phyloP scores from a whole-genome alignment of 768 basidiomycete genomes.

The Leccinum boreale region DNA sequence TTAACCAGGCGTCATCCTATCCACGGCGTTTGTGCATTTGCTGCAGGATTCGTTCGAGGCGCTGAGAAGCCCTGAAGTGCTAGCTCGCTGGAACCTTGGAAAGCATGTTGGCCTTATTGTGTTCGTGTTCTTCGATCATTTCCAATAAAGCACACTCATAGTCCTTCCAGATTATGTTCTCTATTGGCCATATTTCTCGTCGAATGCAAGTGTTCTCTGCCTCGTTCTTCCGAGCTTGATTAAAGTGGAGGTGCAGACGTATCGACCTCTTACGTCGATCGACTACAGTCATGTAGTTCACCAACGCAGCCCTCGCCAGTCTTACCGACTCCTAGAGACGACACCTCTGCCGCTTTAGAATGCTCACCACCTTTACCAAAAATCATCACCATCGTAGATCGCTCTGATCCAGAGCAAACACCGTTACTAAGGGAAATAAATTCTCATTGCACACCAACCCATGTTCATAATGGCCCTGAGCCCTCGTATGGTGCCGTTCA shows the following conservation, averaged over 20 bases:
- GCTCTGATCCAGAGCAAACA: slow-evolving; percentile 14
- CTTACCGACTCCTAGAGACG: slow-evolving; percentile 24
- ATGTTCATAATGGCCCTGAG: background rate
- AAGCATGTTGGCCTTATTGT: slow-evolving; percentile 69
- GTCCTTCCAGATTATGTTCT: slow-evolving; percentile 50
- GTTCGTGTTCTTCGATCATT: slow-evolving; percentile 42
- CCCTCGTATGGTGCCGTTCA: slow-evolving; percentile 21
- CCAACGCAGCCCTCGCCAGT: slow-evolving; percentile 38
- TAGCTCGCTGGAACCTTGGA: slow-evolving; percentile 46
- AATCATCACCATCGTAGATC: background rate
- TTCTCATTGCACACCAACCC: background rate
- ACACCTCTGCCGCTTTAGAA: slow-evolving; percentile 14
- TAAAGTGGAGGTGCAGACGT: slow-evolving; percentile 43
- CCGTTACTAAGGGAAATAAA: slow-evolving; percentile 14
- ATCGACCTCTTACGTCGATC: slow-evolving; percentile 73
- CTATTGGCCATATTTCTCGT: slow-evolving; percentile 71
- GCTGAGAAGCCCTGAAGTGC: slow-evolving; percentile 46
- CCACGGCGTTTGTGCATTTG: slow-evolving; percentile 81
- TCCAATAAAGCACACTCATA: slow-evolving; percentile 1
- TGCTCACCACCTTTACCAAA: slow-evolving; percentile 1
- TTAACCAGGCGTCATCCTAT: slow-evolving; percentile 66
- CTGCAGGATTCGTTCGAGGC: slow-evolving; percentile 73
- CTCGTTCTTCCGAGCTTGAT: background rate
- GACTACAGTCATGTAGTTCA: slow-evolving; percentile 61
- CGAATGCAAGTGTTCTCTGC: slow-evolving; percentile 58